A percentile compares a stretch with the other conserved stretches of the same genome.
Conservation (phyloP, 2,329 filamentous ascomycete genomes). For the Cadophora luteo-olivacea region DNA sequence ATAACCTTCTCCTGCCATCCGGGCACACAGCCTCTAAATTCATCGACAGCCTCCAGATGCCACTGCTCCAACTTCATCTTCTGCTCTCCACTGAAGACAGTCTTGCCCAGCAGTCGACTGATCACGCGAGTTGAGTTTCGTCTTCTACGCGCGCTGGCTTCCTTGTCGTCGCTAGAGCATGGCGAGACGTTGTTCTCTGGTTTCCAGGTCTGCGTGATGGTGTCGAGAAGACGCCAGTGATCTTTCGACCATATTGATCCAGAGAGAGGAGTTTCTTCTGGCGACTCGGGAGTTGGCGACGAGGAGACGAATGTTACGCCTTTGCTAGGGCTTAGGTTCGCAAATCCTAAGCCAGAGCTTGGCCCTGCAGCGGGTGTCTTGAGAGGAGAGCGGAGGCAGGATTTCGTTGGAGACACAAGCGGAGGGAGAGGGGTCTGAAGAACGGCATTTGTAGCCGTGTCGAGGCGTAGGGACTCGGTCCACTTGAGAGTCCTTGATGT, state of each 20-base stretch:
- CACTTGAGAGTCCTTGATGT: conserved; percentile 37
- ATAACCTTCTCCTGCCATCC: conserved; percentile 45
- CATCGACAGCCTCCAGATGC: conserved; percentile 46
- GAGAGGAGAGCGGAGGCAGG: conserved; percentile 42
- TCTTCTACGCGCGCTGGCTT: conserved; percentile 26
- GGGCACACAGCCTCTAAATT: conserved; percentile 41
- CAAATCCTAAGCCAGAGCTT: neutral
- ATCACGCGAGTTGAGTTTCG: conserved; percentile 43
- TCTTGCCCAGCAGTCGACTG: conserved; percentile 41
- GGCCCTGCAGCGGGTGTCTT: conserved; percentile 31
- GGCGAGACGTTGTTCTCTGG: conserved; percentile 30
- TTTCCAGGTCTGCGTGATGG: conserved; percentile 40
- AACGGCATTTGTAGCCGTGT: conserved; percentile 19
- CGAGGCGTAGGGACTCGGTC: conserved; percentile 33
- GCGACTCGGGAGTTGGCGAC: conserved; percentile 39
- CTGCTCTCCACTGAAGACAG: conserved; percentile 33
- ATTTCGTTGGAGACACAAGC: conserved; percentile 41
- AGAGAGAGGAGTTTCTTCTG: conserved; percentile 32
- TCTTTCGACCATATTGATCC: conserved; percentile 40
- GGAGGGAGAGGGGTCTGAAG: conserved; percentile 23
- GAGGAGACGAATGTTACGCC: conserved; percentile 44
- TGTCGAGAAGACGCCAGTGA: conserved; percentile 44
- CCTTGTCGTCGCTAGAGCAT: conserved; percentile 4
- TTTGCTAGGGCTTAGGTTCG: conserved; percentile 36
- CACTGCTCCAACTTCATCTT: conserved; percentile 43